Conservation (phyloP, 2,329 filamentous ascomycete genomes). For the Cercospora nicotianae region DNA sequence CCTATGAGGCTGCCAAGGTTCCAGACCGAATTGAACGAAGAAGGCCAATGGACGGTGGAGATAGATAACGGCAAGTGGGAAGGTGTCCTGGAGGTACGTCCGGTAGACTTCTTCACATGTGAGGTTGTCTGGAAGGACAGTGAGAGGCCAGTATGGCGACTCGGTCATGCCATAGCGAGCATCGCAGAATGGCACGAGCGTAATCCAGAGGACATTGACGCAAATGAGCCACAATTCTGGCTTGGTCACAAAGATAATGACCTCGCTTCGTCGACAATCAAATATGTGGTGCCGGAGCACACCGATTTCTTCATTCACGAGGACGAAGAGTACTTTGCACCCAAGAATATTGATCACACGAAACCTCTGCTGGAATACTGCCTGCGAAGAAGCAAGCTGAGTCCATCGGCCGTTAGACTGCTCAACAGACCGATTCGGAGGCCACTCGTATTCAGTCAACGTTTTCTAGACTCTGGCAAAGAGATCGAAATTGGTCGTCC, state of each 20-base stretch:
- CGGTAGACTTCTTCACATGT: background rate
- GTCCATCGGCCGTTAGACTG: background rate
- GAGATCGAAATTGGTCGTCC: background rate
- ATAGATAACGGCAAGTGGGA: background rate
- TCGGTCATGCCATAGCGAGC: background rate
- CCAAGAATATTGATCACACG: no score
- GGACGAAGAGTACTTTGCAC: no score
- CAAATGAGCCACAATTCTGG: slow-evolving; percentile 8
- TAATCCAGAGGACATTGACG: background rate
- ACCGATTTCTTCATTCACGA: no score
- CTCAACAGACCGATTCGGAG: slow-evolving; percentile 5
- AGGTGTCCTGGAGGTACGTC: background rate
- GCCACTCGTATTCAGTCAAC: background rate
- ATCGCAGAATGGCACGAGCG: slow-evolving; percentile 1
- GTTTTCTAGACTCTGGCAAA: background rate
- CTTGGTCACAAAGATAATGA: background rate
- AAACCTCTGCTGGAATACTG: no score
- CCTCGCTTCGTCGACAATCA: no score
- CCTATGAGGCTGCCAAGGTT: background rate
- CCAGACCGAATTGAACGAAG: background rate
- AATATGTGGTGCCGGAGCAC: no score
- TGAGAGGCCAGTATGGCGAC: slow-evolving; percentile 9
- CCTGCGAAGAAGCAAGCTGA: no score
- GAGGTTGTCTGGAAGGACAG: slow-evolving; percentile 3
- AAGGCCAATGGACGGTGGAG: background rate